Conservation (phyloP, 2,329 filamentous ascomycete species). For the Penicillium hesseltinei region DNA sequence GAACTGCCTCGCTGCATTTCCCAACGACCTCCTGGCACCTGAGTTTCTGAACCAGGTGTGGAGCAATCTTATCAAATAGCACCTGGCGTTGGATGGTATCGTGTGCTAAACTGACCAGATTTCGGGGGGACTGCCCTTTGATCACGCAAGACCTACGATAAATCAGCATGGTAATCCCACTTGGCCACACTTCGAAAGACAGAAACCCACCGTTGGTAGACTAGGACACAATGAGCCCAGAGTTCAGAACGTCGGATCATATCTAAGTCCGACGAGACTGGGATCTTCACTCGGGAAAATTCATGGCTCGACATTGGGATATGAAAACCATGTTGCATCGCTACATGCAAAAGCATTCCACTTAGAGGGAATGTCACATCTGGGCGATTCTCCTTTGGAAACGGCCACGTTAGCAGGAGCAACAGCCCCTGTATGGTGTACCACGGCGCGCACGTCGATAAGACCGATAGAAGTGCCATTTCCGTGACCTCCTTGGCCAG, state of each 20-base stretch:
- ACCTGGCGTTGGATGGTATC: slow-evolving; percentile 36
- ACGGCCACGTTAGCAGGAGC: slow-evolving; percentile 42
- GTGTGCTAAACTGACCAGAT: slow-evolving; percentile 36
- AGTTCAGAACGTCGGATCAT: slow-evolving; percentile 39
- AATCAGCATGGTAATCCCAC: not conserved
- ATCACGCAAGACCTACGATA: slow-evolving; percentile 34
- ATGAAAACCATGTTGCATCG: slow-evolving; percentile 45
- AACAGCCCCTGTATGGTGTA: slow-evolving; percentile 40
- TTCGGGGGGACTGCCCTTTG: slow-evolving; percentile 40
- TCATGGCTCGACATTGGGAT: slow-evolving; percentile 45
- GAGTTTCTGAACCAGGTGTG: slow-evolving; percentile 37
- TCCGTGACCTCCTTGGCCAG: slow-evolving; percentile 35
- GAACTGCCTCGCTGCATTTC: slow-evolving; percentile 36
- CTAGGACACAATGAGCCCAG: slow-evolving; percentile 42
- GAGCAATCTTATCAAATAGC: slow-evolving; percentile 35
- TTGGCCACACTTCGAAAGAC: not conserved
- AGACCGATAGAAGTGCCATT: slow-evolving; percentile 38
- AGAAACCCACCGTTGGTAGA: slow-evolving; percentile 38
- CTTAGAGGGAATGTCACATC: slow-evolving; percentile 39
- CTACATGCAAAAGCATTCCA: slow-evolving; percentile 42
- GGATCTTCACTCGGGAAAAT: slow-evolving; percentile 37
- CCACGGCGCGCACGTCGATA: slow-evolving; percentile 31
- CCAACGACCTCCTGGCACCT: slow-evolving; percentile 39
- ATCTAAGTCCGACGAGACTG: slow-evolving; percentile 34
- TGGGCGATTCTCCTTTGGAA: slow-evolving; percentile 36